These are phyloP conservation scores for Kwoniella sp. DNA, from an alignment of 768 basidiomycete genomes.

Conservation along the genomic window DNA sequence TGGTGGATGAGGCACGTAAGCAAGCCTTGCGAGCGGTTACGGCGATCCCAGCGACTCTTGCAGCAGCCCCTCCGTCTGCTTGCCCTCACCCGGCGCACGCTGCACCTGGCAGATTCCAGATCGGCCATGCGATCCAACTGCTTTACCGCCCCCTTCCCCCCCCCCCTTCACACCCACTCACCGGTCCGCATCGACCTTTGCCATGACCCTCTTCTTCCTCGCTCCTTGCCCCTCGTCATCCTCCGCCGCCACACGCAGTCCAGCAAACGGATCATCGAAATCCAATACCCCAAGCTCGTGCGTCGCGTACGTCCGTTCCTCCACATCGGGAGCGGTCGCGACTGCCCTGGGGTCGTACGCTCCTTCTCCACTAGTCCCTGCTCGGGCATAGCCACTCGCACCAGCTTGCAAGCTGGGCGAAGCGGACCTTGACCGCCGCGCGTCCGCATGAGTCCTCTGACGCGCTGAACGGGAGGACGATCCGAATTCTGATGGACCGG, in stretches of 20 bases:
- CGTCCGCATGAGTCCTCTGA: no score
- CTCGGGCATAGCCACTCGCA: no score
- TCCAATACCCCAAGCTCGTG: slow-evolving; percentile 4
- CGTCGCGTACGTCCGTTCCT: not conserved
- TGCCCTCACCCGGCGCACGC: no score
- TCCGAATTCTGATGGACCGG: slow-evolving; percentile 4
- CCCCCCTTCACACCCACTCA: slow-evolving; percentile 19
- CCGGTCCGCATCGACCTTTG: slow-evolving; percentile 66
- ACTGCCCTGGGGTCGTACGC: not conserved
- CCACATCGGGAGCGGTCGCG: not conserved
- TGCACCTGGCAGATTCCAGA: not conserved
- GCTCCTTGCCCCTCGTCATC: slow-evolving; percentile 44
- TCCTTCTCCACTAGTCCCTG: no score
- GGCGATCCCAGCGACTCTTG: no score
- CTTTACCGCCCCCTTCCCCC: not conserved
- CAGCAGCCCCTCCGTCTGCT: no score
- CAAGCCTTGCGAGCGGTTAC: no score
- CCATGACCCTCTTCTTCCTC: slow-evolving; percentile 55
- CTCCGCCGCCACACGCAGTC: not conserved
- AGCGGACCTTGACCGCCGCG: not conserved
- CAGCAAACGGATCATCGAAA: slow-evolving; percentile 12
- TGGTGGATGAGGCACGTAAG: not conserved
- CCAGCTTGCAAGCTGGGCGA: not conserved
- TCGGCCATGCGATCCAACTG: not conserved
- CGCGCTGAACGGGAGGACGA: not conserved